phyloP scores from a whole-genome alignment of 495 filamentous ascomycete species.

The Beverwykella pulmonaria region DNA sequence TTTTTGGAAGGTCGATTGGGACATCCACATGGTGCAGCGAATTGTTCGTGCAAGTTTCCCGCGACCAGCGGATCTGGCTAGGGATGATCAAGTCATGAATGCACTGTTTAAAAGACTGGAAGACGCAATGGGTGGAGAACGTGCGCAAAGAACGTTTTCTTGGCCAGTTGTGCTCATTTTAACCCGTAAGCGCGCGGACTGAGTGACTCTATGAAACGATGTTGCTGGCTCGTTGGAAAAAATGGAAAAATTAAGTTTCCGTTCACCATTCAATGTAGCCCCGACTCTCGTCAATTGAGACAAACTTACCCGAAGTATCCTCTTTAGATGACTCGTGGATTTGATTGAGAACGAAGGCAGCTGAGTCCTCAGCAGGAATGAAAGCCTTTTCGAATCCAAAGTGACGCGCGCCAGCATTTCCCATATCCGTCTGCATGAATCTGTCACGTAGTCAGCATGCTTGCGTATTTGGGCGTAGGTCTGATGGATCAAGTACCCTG shows the following conservation, averaged over 20 bases:
- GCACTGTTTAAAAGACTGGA: background rate
- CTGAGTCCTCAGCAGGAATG: background rate
- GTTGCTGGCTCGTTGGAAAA: too few species aligned
- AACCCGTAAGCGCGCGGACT: background rate
- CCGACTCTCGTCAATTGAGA: background rate
- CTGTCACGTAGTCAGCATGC: too few species aligned
- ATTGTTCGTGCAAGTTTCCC: background rate
- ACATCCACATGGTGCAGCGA: background rate
- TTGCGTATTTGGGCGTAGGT: background rate
- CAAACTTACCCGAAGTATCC: background rate
- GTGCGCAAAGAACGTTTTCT: constrained; percentile 1
- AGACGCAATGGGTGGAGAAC: constrained; percentile 4
- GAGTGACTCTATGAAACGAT: too few species aligned
- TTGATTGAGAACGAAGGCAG: background rate
- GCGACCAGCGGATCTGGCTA: background rate
- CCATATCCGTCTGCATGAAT: background rate
- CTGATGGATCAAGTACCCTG: background rate
- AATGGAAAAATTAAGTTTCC: too few species aligned
- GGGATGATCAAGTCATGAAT: background rate
- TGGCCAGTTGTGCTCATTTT: constrained; percentile 17
- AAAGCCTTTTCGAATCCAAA: background rate
- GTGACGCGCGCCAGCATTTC: background rate
- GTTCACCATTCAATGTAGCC: background rate
- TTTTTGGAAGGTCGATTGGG: background rate
- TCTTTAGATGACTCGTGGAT: background rate